phyloP scores from a whole-genome alignment of 345 rosid species.

The Citrus sp. region DNA sequence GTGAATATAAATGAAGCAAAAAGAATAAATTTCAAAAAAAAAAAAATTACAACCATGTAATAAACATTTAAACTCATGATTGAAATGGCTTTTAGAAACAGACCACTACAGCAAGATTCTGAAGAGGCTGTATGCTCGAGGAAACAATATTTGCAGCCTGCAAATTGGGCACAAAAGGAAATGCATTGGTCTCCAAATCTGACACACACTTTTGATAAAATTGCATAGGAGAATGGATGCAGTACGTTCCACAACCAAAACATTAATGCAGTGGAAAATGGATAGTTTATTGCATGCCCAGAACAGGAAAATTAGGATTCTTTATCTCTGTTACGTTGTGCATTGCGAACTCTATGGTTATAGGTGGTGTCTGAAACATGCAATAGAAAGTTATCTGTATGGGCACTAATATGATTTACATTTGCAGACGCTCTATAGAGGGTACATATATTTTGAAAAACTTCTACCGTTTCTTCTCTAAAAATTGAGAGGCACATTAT shows the following conservation, averaged over 20 bases:
- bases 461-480: not conserved
- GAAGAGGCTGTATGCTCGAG: slow-evolving; percentile 80
- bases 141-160: slow-evolving; percentile 76
- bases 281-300: not conserved
- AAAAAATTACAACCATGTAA: not conserved
- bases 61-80: not conserved
- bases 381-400: not conserved
- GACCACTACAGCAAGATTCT: slow-evolving; percentile 60
- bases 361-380: not conserved
- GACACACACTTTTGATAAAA: not conserved
- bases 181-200: not conserved
- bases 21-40: not conserved
- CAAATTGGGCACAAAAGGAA: slow-evolving; percentile 4
- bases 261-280: not conserved
- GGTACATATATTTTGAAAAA: not conserved
- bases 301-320: not conserved
- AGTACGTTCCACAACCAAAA: not conserved
- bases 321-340: not conserved
- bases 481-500: not conserved
- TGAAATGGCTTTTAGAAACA: slow-evolving; percentile 16
- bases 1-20: slow-evolving; percentile 5
- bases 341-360: not conserved
- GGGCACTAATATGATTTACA: not conserved
- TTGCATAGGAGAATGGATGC: not conserved
- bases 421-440: not conserved